Conservation (phyloP, 148 eudicot species). For the Spergularia marina region DNA sequence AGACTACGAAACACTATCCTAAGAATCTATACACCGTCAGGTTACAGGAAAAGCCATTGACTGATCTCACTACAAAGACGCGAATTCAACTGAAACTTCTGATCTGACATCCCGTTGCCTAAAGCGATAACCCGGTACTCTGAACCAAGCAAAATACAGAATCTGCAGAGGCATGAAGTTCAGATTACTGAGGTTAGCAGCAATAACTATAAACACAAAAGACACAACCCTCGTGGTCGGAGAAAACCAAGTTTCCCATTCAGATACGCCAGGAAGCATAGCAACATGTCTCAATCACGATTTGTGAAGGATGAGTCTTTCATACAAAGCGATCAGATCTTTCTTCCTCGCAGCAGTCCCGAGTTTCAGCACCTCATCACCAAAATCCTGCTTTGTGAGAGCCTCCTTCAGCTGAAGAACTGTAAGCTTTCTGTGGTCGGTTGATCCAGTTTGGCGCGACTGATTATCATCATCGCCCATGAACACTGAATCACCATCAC, state of each 20-base stretch:
- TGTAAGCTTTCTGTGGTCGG: constrained; percentile 72
- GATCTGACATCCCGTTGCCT: background rate
- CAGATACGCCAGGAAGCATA: background rate
- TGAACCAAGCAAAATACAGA: no score
- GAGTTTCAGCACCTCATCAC: constrained; percentile 75
- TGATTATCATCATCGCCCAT: constrained; percentile 55
- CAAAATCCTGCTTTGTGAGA: constrained; percentile 72
- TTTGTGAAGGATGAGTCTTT: constrained; percentile 62
- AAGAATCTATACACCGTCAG: background rate
- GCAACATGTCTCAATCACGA: constrained; percentile 27
- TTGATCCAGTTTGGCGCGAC: constrained; percentile 53
- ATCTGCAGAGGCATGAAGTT: no score
- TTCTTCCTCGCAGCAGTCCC: constrained; percentile 70
- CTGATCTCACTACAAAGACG: background rate
- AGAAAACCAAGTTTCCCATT: background rate
- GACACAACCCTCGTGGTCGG: background rate
- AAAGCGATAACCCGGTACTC: no score
- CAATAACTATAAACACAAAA: constrained; percentile 7
- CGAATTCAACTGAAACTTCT: background rate
- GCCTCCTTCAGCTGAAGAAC: constrained; percentile 70
- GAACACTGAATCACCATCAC: constrained; percentile 66
- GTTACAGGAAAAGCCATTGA: background rate
- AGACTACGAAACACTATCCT: background rate
- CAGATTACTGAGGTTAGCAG: no score
- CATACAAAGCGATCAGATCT: constrained; percentile 77